These are phyloP conservation scores for Pelargonium australe DNA, from an alignment of 441 rosid species.

Conservation along the genomic window DNA sequence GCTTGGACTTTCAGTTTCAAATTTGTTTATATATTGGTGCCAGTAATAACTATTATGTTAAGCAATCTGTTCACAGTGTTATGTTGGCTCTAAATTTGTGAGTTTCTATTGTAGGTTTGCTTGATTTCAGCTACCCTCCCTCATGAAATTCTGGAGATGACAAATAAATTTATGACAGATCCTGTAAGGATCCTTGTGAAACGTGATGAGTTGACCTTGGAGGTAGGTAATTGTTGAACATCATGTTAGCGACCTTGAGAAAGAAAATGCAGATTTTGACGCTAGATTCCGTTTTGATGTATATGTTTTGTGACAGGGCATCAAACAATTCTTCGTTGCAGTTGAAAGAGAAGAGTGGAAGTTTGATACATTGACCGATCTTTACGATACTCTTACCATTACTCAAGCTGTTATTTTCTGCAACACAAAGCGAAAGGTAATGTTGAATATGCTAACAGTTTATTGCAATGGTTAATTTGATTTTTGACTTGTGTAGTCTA, in stretches of 20 bases:
- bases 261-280: constrained; percentile 6
- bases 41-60: neutral
- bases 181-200: constrained; percentile 94
- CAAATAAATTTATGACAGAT: constrained; percentile 91
- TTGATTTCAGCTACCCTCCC: constrained; percentile 97
- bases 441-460: neutral
- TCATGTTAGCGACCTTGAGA: neutral
- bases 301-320: constrained; percentile 43
- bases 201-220: constrained; percentile 97
- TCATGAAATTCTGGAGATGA: constrained; percentile 94
- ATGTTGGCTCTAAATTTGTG: neutral
- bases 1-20: constrained; percentile 7
- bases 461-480: neutral
- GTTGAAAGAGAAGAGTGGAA: constrained; percentile 99
- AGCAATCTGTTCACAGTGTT: neutral
- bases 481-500: too few species aligned
- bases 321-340: constrained; percentile 86
- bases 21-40: neutral
- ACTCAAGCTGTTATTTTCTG: constrained; percentile 96
- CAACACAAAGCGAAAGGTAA: constrained; percentile 92
- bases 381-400: constrained; percentile 87
- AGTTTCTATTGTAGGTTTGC: constrained; percentile 38
- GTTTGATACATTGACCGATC: constrained; percentile 92
- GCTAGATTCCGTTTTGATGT: neutral
- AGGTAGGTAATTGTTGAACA: constrained; percentile 37